phyloP scores from a whole-genome alignment of 2,329 filamentous ascomycete species.

The Pyricularia grisea region DNA sequence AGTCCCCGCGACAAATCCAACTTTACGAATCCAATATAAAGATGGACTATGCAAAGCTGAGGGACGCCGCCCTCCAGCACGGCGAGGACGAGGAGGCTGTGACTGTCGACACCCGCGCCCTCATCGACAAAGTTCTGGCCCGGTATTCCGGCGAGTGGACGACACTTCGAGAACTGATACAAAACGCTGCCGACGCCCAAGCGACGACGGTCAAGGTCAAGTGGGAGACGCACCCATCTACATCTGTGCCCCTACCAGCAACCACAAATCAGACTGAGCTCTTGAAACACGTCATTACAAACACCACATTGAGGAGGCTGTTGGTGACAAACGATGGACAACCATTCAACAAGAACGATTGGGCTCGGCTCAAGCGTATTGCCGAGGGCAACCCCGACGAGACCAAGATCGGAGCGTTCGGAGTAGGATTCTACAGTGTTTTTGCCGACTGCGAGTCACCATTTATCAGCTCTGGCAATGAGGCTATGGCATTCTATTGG shows the following conservation, averaged over 20 bases:
- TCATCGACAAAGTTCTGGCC: constrained; percentile 96
- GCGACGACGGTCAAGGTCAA: constrained; percentile 83
- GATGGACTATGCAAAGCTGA: constrained; percentile 69
- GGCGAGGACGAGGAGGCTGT: constrained; percentile 93
- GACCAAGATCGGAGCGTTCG: constrained; percentile 97
- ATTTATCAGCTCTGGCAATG: constrained; percentile 84
- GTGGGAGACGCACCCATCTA: constrained; percentile 84
- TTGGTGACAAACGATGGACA: constrained; percentile 89
- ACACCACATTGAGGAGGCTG: constrained; percentile 82
- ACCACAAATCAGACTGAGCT: constrained; percentile 59
- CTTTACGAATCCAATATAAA: background rate
- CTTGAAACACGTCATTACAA: constrained; percentile 71
- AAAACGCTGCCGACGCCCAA: constrained; percentile 96
- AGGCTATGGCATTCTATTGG: constrained; percentile 99
- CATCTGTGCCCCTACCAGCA: constrained; percentile 59
- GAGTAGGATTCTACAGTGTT: constrained; percentile 96
- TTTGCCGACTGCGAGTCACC: constrained; percentile 98
- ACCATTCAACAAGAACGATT: constrained; percentile 82
- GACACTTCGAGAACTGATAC: constrained; percentile 82
- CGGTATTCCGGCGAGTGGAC: constrained; percentile 96
- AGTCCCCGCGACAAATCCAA: background rate
- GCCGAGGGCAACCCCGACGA: constrained; percentile 99
- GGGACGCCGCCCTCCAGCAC: constrained; percentile 76
- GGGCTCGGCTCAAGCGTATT: constrained; percentile 87
- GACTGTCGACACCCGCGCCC: constrained; percentile 89